These are phyloP conservation scores for Leccinum broughii DNA, from an alignment of 768 basidiomycete species.

Conservation along the genomic window DNA sequence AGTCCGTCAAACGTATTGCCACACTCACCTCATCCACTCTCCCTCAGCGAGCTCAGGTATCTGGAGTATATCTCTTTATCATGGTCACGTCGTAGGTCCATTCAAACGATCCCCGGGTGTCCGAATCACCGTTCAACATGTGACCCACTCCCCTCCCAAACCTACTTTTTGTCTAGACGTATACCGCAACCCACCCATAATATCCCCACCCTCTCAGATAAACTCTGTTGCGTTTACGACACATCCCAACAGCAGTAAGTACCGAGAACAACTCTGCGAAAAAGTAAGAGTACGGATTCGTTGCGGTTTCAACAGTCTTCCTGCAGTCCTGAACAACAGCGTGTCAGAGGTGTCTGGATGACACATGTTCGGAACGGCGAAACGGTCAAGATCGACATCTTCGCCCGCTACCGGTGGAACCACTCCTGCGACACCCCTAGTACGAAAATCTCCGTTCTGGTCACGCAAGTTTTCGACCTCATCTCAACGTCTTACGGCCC, in stretches of 20 bases:
- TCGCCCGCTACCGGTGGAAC: conserved; percentile 23
- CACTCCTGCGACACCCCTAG: conserved; percentile 40
- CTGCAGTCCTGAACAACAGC: conserved; percentile 26
- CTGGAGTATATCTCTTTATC: too few relatives aligned
- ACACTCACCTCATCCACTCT: too few relatives aligned
- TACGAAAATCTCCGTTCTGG: conserved; percentile 71
- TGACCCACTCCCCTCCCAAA: conserved; percentile 41
- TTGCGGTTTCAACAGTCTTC: conserved; percentile 17
- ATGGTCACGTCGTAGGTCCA: neutral
- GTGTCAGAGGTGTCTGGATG: conserved; percentile 58
- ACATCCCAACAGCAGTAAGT: conserved; percentile 5
- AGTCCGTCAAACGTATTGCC: too few relatives aligned
- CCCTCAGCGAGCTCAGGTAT: too few relatives aligned
- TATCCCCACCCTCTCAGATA: conserved; percentile 45
- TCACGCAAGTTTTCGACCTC: conserved; percentile 48
- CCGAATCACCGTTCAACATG: conserved; percentile 21
- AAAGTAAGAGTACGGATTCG: conserved; percentile 52
- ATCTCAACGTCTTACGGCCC: conserved; percentile 11
- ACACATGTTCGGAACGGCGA: conserved; percentile 45
- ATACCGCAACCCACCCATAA: conserved; percentile 49
- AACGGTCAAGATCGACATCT: conserved; percentile 38
- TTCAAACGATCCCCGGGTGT: conserved; percentile 12
- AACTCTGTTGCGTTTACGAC: conserved; percentile 50
- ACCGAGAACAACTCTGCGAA: conserved; percentile 37
- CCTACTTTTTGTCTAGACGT: conserved; percentile 60